phyloP scores from a whole-genome alignment of 176 grass and related monocot genomes.

The Musa schizocarpa region DNA sequence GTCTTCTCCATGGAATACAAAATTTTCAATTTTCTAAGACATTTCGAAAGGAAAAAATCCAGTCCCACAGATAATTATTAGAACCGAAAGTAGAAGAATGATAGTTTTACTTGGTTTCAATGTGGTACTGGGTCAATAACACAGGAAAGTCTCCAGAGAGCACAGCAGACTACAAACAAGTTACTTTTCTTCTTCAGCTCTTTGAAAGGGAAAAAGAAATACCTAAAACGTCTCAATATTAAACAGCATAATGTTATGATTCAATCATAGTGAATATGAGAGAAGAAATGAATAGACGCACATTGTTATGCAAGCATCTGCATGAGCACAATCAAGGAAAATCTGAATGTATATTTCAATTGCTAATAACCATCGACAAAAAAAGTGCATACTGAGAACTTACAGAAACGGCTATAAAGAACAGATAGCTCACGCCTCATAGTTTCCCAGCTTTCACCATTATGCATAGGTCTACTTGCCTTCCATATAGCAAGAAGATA shows the following conservation, averaged over 20 bases:
- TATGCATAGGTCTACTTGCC: slow-evolving; percentile 80
- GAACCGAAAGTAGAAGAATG: too few relatives aligned
- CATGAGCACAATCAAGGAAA: background rate
- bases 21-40: too few relatives aligned
- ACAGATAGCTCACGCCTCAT: slow-evolving; percentile 93
- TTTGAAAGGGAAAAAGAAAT: background rate
- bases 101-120: too few relatives aligned
- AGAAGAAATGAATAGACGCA: background rate
- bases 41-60: too few relatives aligned
- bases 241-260: background rate
- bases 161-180: too few relatives aligned
- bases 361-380: background rate
- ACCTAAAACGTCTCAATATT: background rate
- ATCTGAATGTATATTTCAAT: background rate
- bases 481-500: slow-evolving; percentile 99
- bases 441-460: slow-evolving; percentile 87
- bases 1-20: too few relatives aligned
- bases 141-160: too few relatives aligned
- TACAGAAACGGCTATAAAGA: slow-evolving; percentile 99
- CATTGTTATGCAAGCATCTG: background rate
- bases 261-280: background rate
- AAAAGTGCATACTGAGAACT: slow-evolving; percentile 24
- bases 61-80: too few relatives aligned
- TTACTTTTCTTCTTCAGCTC: too few relatives aligned
- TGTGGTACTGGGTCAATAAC: too few relatives aligned